Percentiles rank a stretch among this genome's conserved stretches.
These are phyloP conservation scores for Flaveria linearis DNA, from an alignment of 129 eudicot genomes.

Conservation along the genomic window DNA sequence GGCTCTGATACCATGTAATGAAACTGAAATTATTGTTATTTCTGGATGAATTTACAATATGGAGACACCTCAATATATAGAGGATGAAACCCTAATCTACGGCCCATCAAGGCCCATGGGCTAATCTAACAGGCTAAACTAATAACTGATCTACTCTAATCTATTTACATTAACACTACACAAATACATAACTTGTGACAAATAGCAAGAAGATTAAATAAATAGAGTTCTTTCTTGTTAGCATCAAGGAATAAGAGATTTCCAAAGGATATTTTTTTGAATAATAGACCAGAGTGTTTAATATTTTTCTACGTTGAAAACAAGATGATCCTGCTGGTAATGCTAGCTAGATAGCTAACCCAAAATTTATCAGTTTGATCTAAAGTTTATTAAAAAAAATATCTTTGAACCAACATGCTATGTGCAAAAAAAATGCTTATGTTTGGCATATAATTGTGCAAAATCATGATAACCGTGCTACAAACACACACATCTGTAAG, in stretches of 20 bases:
- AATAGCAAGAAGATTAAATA: not conserved
- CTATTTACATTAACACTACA: too few relatives aligned
- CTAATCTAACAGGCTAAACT: too few relatives aligned
- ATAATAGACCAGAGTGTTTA: not conserved
- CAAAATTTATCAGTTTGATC: not conserved
- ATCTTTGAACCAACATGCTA: not conserved
- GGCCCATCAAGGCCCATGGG: too few relatives aligned
- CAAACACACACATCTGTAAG: not conserved
- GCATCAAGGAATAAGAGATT: not conserved
- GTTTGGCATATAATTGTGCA: not conserved
- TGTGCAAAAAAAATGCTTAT: not conserved
- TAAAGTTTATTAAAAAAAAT: not conserved
- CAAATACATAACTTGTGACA: not conserved
- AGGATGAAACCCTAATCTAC: too few relatives aligned
- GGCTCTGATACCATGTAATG: too few relatives aligned
- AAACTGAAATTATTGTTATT: too few relatives aligned
- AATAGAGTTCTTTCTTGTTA: not conserved
- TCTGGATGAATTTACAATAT: too few relatives aligned
- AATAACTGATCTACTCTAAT: too few relatives aligned
- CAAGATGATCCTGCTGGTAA: not conserved
- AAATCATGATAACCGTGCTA: not conserved
- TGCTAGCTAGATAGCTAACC: not conserved
- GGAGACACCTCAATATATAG: too few relatives aligned
- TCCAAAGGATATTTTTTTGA: not conserved
- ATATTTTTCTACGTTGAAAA: not conserved